A percentile compares a stretch with the other conserved stretches of the same genome.
Conservation (phyloP, 2,329 filamentous ascomycete species). For the Ophiostoma australiae region DNA sequence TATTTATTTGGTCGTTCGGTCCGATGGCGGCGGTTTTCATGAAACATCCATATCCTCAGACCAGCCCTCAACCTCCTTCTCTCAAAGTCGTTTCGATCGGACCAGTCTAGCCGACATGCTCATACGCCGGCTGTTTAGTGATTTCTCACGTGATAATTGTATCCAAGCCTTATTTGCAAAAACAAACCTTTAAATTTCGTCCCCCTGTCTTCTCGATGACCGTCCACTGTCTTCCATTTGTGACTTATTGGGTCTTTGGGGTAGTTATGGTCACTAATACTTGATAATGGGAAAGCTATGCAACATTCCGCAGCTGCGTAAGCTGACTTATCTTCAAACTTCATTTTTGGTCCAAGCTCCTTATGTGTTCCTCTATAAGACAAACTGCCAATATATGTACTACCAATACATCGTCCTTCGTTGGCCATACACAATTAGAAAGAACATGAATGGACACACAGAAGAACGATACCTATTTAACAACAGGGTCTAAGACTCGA, state of each 20-base stretch:
- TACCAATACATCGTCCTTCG: background rate
- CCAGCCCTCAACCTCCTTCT: background rate
- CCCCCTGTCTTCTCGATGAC: background rate
- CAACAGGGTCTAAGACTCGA: background rate
- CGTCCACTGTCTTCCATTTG: background rate
- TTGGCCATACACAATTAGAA: background rate
- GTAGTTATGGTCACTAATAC: background rate
- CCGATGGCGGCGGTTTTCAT: background rate
- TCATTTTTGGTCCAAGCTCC: background rate
- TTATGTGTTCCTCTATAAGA: background rate
- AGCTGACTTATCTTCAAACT: background rate
- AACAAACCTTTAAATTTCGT: no score
- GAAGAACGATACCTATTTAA: background rate
- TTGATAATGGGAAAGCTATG: background rate
- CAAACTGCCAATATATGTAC: background rate
- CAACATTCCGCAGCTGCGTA: background rate
- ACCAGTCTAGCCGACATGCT: background rate
- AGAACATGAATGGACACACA: constrained; percentile 1
- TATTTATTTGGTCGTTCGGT: background rate
- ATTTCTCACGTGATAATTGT: background rate
- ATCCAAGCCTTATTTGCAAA: no score
- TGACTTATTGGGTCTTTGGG: background rate
- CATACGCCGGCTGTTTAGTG: background rate
- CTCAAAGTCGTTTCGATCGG: background rate
- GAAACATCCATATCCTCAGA: background rate